These are phyloP conservation scores for Blastobotrys buckinghamii DNA, from an alignment of 1,139 yeast genomes.

Conservation along the genomic window DNA sequence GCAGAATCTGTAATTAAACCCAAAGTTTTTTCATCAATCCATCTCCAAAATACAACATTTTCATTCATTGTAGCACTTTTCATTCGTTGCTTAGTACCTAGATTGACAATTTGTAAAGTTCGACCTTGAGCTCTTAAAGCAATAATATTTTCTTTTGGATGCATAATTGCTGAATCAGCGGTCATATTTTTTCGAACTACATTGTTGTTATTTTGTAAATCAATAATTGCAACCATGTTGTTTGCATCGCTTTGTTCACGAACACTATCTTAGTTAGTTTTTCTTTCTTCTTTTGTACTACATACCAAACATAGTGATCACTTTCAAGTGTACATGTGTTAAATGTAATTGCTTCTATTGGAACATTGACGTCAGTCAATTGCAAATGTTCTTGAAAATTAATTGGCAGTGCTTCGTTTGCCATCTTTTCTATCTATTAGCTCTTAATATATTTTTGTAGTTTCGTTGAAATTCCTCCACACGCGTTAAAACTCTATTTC, in stretches of 20 bases:
- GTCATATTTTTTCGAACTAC: conserved; percentile 87
- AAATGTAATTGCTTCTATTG: conserved; percentile 80
- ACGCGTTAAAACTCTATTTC: too few species aligned
- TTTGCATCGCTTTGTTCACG: conserved; percentile 74
- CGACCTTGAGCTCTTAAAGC: conserved; percentile 95
- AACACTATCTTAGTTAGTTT: conserved; percentile 41
- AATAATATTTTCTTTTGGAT: conserved; percentile 80
- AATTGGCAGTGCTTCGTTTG: conserved; percentile 66
- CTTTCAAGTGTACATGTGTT: conserved; percentile 92
- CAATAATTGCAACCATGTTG: conserved; percentile 84
- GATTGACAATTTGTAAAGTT: conserved; percentile 84
- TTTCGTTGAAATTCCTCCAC: not conserved
- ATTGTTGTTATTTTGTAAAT: conserved; percentile 67
- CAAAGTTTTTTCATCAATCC: conserved; percentile 69
- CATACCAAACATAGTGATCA: conserved; percentile 66
- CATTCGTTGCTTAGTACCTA: conserved; percentile 80
- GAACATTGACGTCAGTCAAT: conserved; percentile 78
- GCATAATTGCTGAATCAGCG: conserved; percentile 97
- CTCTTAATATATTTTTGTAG: not conserved
- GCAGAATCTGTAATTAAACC: conserved; percentile 81
- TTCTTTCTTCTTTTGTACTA: not conserved
- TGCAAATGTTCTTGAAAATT: conserved; percentile 93
- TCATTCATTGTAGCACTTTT: conserved; percentile 83
- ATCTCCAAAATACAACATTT: conserved; percentile 93
- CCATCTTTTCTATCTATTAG: conserved; percentile 2